Evolutionary conservation across 495 filamentous ascomycete genomes (phyloP).

Genomic region (Penicillium bovifimosum): DNA sequence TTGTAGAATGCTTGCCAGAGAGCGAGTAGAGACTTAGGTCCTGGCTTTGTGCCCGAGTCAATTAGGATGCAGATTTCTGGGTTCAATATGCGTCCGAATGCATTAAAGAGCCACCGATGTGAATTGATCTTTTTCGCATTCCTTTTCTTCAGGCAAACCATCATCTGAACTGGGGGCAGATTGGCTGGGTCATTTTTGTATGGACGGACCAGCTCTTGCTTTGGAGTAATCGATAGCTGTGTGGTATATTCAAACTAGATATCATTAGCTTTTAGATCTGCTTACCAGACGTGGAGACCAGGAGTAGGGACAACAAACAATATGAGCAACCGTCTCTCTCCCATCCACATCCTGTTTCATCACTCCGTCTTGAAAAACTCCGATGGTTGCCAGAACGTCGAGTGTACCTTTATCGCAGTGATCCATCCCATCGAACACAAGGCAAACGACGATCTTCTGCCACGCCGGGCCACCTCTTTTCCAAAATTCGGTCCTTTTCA

Average conservation of each 20-base stretch:
- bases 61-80: slow-evolving; percentile 93
- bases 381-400: slow-evolving; percentile 89
- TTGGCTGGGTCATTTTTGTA: slow-evolving; percentile 71
- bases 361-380: slow-evolving; percentile 93
- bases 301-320: slow-evolving; percentile 46
- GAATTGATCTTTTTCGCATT: slow-evolving; percentile 99
- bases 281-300: neutral
- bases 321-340: slow-evolving; percentile 89
- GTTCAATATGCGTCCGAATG: slow-evolving; percentile 90
- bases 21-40: slow-evolving; percentile 77
- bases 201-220: slow-evolving; percentile 88
- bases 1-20: slow-evolving; percentile 99
- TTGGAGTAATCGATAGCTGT: slow-evolving; percentile 87
- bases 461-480: slow-evolving; percentile 96
- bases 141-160: slow-evolving; percentile 95
- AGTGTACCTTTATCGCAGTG: slow-evolving; percentile 93
- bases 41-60: slow-evolving; percentile 93
- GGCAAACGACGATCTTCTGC: slow-evolving; percentile 97
- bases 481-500: slow-evolving; percentile 98
- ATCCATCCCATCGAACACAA: slow-evolving; percentile 96
- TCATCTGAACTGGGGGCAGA: slow-evolving; percentile 90
- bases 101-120: slow-evolving; percentile 95
- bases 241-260: slow-evolving; percentile 89
- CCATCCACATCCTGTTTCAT: slow-evolving; percentile 98
- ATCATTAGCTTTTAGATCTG: neutral